phyloP scores from a whole-genome alignment of 768 basidiomycete genomes.

The Leccinum sublutescens region DNA sequence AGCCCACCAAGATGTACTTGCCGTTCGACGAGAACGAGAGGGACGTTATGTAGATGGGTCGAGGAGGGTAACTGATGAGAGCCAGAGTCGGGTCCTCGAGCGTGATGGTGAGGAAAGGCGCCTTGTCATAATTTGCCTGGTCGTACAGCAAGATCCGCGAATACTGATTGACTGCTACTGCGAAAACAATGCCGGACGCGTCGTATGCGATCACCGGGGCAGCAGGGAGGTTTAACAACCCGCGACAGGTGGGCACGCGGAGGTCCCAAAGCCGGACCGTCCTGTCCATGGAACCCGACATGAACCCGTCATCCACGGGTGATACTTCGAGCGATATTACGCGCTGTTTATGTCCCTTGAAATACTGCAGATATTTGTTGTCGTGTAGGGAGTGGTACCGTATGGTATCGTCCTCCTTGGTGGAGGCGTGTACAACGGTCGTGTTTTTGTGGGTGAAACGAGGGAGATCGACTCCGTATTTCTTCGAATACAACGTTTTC shows the following conservation, averaged over 20 bases:
- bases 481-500: constrained; percentile 86
- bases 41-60: constrained; percentile 88
- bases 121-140: constrained; percentile 83
- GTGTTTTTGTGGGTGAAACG: constrained; percentile 92
- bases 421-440: constrained; percentile 85
- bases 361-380: constrained; percentile 95
- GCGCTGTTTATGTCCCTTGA: constrained; percentile 87
- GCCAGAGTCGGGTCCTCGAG: constrained; percentile 79
- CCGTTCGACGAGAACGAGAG: constrained; percentile 89
- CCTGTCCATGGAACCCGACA: constrained; percentile 92
- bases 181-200: constrained; percentile 78
- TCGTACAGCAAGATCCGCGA: constrained; percentile 85
- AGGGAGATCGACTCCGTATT: constrained; percentile 94
- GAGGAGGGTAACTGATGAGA: constrained; percentile 79
- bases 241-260: constrained; percentile 72
- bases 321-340: constrained; percentile 91
- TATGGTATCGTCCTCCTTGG: constrained; percentile 92
- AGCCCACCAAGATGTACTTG: constrained; percentile 87
- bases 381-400: constrained; percentile 95
- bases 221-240: constrained; percentile 71
- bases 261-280: constrained; percentile 97
- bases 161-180: constrained; percentile 80
- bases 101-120: constrained; percentile 81
- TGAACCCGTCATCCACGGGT: constrained; percentile 91
- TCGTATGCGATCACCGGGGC: constrained; percentile 84